Conservation (phyloP, 805 yeast species). For the Candida jianshihensis region DNA sequence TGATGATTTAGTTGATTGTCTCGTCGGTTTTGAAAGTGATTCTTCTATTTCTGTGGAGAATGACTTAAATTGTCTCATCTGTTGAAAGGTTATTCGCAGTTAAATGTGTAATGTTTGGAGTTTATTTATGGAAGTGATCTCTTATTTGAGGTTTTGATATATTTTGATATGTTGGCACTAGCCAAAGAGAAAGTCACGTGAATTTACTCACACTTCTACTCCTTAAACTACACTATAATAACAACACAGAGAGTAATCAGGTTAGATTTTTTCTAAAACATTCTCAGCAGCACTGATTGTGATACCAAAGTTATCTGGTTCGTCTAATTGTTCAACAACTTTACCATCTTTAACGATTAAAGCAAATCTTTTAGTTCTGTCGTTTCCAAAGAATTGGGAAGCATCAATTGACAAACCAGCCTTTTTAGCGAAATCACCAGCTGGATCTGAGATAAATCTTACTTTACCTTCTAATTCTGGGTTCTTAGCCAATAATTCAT, state of each 20-base stretch:
- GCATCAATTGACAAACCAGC: slow-evolving; percentile 74
- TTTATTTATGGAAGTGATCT: too few relatives aligned
- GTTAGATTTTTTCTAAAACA: slow-evolving; percentile 21
- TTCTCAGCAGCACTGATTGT: slow-evolving; percentile 38
- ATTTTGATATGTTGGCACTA: too few relatives aligned
- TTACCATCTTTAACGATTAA: slow-evolving; percentile 68
- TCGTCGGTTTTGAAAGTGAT: slow-evolving; percentile 6
- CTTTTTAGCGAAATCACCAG: slow-evolving; percentile 60
- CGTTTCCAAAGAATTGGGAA: slow-evolving; percentile 64
- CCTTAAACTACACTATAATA: not conserved
- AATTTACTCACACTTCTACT: not conserved
- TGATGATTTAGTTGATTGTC: not conserved
- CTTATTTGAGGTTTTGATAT: too few relatives aligned
- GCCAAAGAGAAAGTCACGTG: too few relatives aligned
- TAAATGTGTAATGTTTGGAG: too few relatives aligned
- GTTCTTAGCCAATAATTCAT: slow-evolving; percentile 24
- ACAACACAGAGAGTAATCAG: too few relatives aligned
- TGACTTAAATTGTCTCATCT: slow-evolving; percentile 17
- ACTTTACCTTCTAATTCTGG: slow-evolving; percentile 24
- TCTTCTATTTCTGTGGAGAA: slow-evolving; percentile 23
- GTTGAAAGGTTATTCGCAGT: too few relatives aligned
- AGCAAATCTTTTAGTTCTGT: slow-evolving; percentile 71
- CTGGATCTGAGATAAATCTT: slow-evolving; percentile 72
- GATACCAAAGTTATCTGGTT: slow-evolving; percentile 75
- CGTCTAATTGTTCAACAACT: slow-evolving; percentile 60